phyloP scores from a whole-genome alignment of 164 flowering plant genomes.

The grape (Vitis vinifera) region ASM3070453v1 NC_081807.1:1757501-1758000 shows the following conservation, averaged over 20 bases:
- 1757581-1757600: no score
- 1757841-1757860: constrained; percentile 87
- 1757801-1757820: constrained; percentile 93
- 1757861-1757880: constrained; percentile 91
- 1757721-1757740: not conserved
- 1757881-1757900: constrained; percentile 92
- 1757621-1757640: no score
- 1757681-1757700: not conserved
- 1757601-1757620: no score
- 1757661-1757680: no score
- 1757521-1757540: no score
- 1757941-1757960: constrained; percentile 86
- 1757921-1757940: constrained; percentile 94
- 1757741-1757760: not conserved
- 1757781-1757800: constrained; percentile 91
- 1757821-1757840: constrained; percentile 79
- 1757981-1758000: constrained; percentile 86
- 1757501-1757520: no score
- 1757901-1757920: constrained; percentile 93
- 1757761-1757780: constrained; percentile 76
- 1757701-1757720: not conserved
- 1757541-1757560: no score
- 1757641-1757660: no score
- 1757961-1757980: constrained; percentile 81
- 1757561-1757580: no score